Percentiles rank a stretch among this genome's conserved stretches.
These are phyloP conservation scores for Sedum album DNA, from an alignment of 164 flowering plant genomes.

Conservation along the genomic window DNA sequence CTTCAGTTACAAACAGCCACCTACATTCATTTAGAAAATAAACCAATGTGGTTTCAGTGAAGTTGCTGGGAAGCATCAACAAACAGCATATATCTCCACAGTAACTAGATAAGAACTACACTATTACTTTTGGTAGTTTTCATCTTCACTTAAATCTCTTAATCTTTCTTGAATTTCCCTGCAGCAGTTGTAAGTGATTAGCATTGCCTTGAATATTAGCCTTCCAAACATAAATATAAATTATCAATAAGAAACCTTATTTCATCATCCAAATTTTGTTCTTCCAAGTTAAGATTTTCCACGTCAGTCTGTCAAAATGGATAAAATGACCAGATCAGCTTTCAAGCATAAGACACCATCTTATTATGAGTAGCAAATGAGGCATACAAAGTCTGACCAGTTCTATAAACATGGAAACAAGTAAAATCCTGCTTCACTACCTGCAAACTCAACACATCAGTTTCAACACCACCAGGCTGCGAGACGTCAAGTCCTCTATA, in stretches of 20 bases:
- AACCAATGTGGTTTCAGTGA: neutral
- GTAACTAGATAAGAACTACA: too few species aligned
- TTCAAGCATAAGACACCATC: neutral
- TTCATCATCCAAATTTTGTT: conserved; percentile 62
- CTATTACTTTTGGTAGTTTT: conserved; percentile 63
- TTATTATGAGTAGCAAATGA: neutral
- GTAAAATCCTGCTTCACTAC: conserved; percentile 23
- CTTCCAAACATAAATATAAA: too few species aligned
- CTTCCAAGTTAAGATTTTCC: conserved; percentile 65
- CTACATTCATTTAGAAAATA: conserved; percentile 23
- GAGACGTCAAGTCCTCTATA: conserved; percentile 62
- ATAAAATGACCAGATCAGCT: neutral
- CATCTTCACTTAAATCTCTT: conserved; percentile 83
- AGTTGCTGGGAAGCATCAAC: neutral
- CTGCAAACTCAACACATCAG: conserved; percentile 47
- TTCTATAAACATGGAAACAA: neutral
- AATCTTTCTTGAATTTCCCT: conserved; percentile 92
- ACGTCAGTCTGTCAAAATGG: conserved; percentile 63
- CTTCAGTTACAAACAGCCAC: conserved; percentile 95
- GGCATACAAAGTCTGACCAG: neutral
- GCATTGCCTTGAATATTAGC: too few species aligned
- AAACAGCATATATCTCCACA: neutral
- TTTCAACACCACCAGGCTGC: conserved; percentile 53
- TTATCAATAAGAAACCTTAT: conserved; percentile 35
- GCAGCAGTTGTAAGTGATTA: conserved; percentile 23